Conservation (phyloP, 2,329 filamentous ascomycete species). For the Fusarium hainanense region DNA sequence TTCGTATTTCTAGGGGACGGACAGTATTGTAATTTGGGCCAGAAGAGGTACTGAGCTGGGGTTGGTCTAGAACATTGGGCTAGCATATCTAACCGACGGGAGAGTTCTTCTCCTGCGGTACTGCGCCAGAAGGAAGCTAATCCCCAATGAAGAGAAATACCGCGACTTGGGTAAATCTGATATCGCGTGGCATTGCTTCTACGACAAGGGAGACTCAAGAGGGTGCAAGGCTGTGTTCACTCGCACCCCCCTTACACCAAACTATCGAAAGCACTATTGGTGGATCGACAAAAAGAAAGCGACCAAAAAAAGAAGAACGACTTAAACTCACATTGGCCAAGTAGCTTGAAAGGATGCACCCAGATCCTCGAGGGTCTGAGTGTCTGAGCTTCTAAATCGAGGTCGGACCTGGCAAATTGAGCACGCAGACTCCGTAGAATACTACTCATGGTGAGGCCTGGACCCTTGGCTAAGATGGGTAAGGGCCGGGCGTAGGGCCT, state of each 20-base stretch:
- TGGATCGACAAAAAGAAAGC: not conserved
- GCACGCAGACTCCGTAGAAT: slow-evolving; percentile 10
- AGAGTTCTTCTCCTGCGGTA: not conserved
- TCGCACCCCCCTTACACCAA: not conserved
- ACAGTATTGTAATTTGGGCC: slow-evolving; percentile 16
- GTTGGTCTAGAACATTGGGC: slow-evolving; percentile 11
- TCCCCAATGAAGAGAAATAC: not conserved
- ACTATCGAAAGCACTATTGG: slow-evolving; percentile 19
- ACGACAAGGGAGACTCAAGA: not conserved
- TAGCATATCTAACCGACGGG: slow-evolving; percentile 3
- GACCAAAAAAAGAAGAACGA: not conserved
- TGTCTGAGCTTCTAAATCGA: slow-evolving; percentile 30
- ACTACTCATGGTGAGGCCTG: slow-evolving; percentile 3
- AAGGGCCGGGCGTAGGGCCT: slow-evolving; percentile 1
- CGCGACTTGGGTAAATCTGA: not conserved
- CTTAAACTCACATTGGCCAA: slow-evolving; percentile 13
- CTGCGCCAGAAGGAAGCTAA: slow-evolving; percentile 2
- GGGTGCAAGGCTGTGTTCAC: not conserved
- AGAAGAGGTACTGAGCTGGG: slow-evolving; percentile 2
- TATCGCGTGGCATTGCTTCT: not conserved
- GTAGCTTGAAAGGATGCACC: slow-evolving; percentile 17
- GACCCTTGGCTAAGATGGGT: slow-evolving; percentile 2
- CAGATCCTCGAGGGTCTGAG: slow-evolving; percentile 6
- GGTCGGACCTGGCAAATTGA: slow-evolving; percentile 19
- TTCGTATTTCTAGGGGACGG: slow-evolving; percentile 25